Percentiles rank a stretch among this genome's conserved stretches.
These are phyloP conservation scores for Kwoniella sp. DNA, from an alignment of 768 basidiomycete genomes.

Conservation along the genomic window DNA sequence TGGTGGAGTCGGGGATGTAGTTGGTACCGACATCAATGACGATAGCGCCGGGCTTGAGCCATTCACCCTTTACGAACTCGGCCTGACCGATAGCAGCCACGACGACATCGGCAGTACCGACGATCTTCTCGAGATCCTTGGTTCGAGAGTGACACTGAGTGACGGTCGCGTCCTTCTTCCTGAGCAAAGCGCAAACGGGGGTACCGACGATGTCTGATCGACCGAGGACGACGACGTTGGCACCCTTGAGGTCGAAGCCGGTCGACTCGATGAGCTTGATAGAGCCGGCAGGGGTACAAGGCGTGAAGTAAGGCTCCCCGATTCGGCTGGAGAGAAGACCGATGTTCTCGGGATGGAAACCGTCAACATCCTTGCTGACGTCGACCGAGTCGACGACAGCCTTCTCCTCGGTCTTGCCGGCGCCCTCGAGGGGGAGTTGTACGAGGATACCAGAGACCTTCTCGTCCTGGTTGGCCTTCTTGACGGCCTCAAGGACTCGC, in stretches of 20 bases:
- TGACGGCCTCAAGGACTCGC: constrained; percentile 74
- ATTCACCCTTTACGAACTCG: constrained; percentile 84
- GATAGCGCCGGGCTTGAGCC: constrained; percentile 92
- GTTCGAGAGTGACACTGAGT: constrained; percentile 96
- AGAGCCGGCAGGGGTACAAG: constrained; percentile 93
- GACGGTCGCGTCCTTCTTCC: constrained; percentile 89
- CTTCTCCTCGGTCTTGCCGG: constrained; percentile 79
- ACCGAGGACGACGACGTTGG: constrained; percentile 87
- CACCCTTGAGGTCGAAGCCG: constrained; percentile 73
- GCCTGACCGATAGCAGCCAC: constrained; percentile 96
- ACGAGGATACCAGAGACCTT: constrained; percentile 86
- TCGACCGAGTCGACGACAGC: constrained; percentile 91
- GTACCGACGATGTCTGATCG: constrained; percentile 97
- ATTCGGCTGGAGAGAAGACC: constrained; percentile 90
- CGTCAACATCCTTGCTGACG: constrained; percentile 95
- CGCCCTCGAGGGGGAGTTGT: constrained; percentile 86
- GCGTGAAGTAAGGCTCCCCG: constrained; percentile 82
- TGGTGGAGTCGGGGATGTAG: constrained; percentile 83
- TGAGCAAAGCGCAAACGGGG: constrained; percentile 86
- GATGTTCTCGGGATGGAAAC: constrained; percentile 98
- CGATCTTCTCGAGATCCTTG: constrained; percentile 75
- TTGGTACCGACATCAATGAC: constrained; percentile 99
- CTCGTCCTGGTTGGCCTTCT: constrained; percentile 80
- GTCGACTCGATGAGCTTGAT: constrained; percentile 87
- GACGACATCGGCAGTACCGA: constrained; percentile 84